phyloP scores from a whole-genome alignment of 2,329 filamentous ascomycete genomes.

The Pseudopyrenochaeta lycopersici region DNA sequence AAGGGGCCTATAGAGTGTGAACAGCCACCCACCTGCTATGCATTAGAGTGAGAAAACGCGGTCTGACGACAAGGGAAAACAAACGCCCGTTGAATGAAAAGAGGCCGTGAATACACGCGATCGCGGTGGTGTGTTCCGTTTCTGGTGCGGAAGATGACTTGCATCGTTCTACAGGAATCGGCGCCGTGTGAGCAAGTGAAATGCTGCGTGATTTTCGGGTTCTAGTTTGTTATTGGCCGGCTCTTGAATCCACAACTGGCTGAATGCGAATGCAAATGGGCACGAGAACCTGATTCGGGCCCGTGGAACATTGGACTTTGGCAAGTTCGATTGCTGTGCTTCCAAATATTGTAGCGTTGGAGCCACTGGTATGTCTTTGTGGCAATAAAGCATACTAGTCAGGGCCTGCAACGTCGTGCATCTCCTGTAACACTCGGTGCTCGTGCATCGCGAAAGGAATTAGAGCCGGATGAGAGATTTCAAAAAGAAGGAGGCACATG shows the following conservation, averaged over 20 bases:
- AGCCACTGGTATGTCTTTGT: conserved; percentile 1
- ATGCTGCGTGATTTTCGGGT: neutral
- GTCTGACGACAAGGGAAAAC: neutral
- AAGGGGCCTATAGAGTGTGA: neutral
- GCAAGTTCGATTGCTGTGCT: conserved; percentile 1
- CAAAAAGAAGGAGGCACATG: conserved; percentile 7
- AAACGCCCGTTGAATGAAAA: conserved; percentile 8
- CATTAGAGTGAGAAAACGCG: neutral
- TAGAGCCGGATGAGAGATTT: neutral
- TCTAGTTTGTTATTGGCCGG: conserved; percentile 8
- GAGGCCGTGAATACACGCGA: conserved; percentile 1
- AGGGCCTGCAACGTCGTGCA: conserved; percentile 1
- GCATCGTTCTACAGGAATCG: conserved; percentile 13
- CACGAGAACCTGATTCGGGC: conserved; percentile 9
- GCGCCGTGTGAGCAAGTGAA: conserved; percentile 1
- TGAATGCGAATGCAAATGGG: conserved; percentile 12
- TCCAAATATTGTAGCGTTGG: neutral
- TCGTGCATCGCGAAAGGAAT: conserved; percentile 1
- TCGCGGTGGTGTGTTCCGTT: conserved; percentile 14
- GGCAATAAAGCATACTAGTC: conserved; percentile 14
- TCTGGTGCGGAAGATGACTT: conserved; percentile 23
- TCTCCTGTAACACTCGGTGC: conserved; percentile 1
- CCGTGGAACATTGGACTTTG: conserved; percentile 6
- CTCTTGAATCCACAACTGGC: conserved; percentile 16
- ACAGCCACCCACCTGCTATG: neutral